Base-by-base conservation (phyloP, 2,329 filamentous ascomycete species). In the Aspergillus carbonarius region DNA sequence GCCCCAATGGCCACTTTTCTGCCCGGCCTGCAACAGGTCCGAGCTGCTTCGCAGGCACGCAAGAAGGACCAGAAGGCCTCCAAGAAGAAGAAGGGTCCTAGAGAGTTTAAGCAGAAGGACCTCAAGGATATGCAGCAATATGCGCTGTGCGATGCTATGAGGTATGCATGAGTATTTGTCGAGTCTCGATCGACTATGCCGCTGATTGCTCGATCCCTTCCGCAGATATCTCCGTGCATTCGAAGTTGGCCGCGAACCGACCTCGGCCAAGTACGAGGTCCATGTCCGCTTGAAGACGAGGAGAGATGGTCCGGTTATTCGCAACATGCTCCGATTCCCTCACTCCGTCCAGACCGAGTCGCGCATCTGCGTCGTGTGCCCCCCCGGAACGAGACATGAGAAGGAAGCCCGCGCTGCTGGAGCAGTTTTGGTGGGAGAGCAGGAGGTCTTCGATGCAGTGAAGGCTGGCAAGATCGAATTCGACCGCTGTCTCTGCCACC, bases 121-220 rank as follows among this genome's bases (percentile, higher is more conserved):
- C 74, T 93, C 63, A 84, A 84, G 62, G 80, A 86, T 63, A 84
- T 86, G 44, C 82, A 91, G 35, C 88, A 90, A 70, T 96, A 89
- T 71, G 85, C 92, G 0, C 82, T 99, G 32, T 89, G 91, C 66
- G 95, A 99, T 80, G 96, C 95, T 15, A 95, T 99, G 86, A 86
- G 93, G 91, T 78, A 72, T 51, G 61, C 60, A 23, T 48, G 32
- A 53, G 37, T 57, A 42, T 20, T 20, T 47, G 46, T 59, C 63
- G 50, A 64, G 58, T 30, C 1, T 61, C 46, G 39, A 49, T 25
- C 44, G 30, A 35, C 30, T 63, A 39, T 61, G 48, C 57, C 53
- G 66, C 61, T 55, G 27, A 66, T 51, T n/a, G 46, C 27, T 44
- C 27, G 27, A 13, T 37, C 37, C 32, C 39, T 35, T 17, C 27